Percentiles rank a stretch among this genome's conserved stretches.
phyloP scores from a whole-genome alignment of 805 yeast genomes.

The Hyphopichia homilentoma region DNA sequence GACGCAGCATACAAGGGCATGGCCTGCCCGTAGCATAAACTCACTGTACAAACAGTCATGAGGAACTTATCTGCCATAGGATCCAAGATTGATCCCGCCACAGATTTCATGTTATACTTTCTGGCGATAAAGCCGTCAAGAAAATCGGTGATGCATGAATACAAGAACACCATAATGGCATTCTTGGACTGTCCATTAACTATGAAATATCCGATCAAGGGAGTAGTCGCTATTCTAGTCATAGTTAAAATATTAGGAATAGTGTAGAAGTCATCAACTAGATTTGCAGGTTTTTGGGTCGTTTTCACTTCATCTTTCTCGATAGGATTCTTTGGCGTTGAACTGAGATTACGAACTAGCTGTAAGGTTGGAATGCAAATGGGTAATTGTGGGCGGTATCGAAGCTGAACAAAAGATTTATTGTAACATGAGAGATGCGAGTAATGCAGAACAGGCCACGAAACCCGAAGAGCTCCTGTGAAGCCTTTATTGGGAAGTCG shows the following conservation, averaged over 20 bases:
- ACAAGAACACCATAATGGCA: slow-evolving; percentile 73
- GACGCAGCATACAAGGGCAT: slow-evolving; percentile 67
- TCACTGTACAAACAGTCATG: slow-evolving; percentile 80
- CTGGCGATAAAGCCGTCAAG: slow-evolving; percentile 92
- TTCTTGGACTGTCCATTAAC: slow-evolving; percentile 56
- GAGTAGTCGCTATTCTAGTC: slow-evolving; percentile 78
- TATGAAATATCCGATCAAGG: slow-evolving; percentile 77
- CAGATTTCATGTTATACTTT: slow-evolving; percentile 66
- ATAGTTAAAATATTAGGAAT: slow-evolving; percentile 83
- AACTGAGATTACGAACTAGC: too few species aligned
- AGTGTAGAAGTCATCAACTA: slow-evolving; percentile 71
- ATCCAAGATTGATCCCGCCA: slow-evolving; percentile 86
- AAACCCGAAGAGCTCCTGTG: too few species aligned
- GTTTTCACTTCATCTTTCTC: too few species aligned
- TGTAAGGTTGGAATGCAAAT: too few species aligned
- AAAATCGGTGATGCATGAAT: slow-evolving; percentile 88
- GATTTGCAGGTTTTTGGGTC: too few species aligned
- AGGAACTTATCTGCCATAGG: slow-evolving; percentile 93
- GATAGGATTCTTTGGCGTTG: too few species aligned
- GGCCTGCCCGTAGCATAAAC: slow-evolving; percentile 62
- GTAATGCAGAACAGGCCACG: too few species aligned
- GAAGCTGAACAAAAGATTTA: too few species aligned
- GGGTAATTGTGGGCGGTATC: too few species aligned
- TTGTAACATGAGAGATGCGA: too few species aligned
- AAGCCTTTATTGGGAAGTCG: too few species aligned